Evolutionary conservation across 306 rosid genomes (phyloP), one percentile per base, ranked within the genome.

Genomic region (Vigna reflexopilosa): DNA sequence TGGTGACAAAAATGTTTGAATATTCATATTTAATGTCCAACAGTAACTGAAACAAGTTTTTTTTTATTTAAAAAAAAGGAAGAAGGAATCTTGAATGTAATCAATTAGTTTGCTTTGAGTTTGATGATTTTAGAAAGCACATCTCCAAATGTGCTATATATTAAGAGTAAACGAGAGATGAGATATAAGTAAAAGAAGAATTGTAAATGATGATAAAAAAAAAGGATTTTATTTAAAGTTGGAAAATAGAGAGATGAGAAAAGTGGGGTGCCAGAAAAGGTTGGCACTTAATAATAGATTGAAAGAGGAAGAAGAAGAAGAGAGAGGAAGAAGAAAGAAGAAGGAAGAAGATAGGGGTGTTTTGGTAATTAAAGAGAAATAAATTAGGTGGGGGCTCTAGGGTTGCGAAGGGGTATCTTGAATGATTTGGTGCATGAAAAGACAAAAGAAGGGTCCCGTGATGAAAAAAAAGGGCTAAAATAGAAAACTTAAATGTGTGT

Each of bases 351-450:
- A 44, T 2, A 32, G 67, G 87, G 83, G 70, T 12, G 64, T 20
- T 56, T 67, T 61, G 58, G 83, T 82, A 52, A 78, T 64, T 83
- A 67, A 0, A 8, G 5, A 24, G 50, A 28, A 70, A 86, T 86
- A 88, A 83, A 89, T 20, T 80, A 86, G 77, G 90, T 89, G 97
- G 94, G 92, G 92, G 81, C 83, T 45, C 58, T 54, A 80, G 73
- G 81, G 78, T 74, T 78, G 88, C 36, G 81, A 63, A 80, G 70
- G 78, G 83, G 83, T 40, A 72, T 78, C 85, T 84, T 88, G 86
- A 77, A 83, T 68, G 85, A 87, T 83, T 72, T 85, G 79, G 86
- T 34, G 65, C 77, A 78, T 65, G 83, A 82, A 75, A 81, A 87
- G 88, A 85, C 89, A 84, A 84, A 81, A 78, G 63, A 66, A 77